These are phyloP conservation scores for Scalesia atractyloides DNA, from an alignment of 129 eudicot species.

Conservation along the genomic window DNA sequence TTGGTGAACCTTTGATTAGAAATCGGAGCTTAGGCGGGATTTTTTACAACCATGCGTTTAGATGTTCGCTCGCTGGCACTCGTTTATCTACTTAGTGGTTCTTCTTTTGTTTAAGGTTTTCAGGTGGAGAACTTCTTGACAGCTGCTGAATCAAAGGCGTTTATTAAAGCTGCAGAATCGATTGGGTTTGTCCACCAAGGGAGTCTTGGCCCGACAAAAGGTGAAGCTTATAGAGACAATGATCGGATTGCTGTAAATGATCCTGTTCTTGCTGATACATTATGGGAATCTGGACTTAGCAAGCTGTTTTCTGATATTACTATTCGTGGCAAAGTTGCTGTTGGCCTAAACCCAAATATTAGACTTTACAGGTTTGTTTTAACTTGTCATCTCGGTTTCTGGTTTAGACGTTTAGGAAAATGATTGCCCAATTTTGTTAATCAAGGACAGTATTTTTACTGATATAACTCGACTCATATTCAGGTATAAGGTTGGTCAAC, in stretches of 20 bases:
- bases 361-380: constrained; percentile 77
- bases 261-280: constrained; percentile 67
- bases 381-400: constrained; percentile 1
- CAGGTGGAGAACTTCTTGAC: constrained; percentile 81
- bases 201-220: constrained; percentile 89
- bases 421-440: no score
- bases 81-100: constrained; percentile 8
- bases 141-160: constrained; percentile 79
- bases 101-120: constrained; percentile 36
- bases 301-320: constrained; percentile 57
- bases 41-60: no score
- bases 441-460: not conserved
- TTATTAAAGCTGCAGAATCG: constrained; percentile 68
- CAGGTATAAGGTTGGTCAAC: constrained; percentile 90
- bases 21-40: no score
- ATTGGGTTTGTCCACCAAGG: constrained; percentile 95
- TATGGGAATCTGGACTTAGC: constrained; percentile 85
- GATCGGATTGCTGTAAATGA: constrained; percentile 83
- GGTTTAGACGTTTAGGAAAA: not conserved
- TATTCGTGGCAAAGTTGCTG: constrained; percentile 85
- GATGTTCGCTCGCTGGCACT: not conserved
- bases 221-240: constrained; percentile 97
- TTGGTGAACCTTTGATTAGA: no score
- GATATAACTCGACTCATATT: constrained; percentile 1
- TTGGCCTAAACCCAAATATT: constrained; percentile 88